Evolutionary conservation across 2,329 filamentous ascomycete species (phyloP), one percentile per base, ranked within the genome.

Genomic region (Aspergillus eucalypticola): DNA sequence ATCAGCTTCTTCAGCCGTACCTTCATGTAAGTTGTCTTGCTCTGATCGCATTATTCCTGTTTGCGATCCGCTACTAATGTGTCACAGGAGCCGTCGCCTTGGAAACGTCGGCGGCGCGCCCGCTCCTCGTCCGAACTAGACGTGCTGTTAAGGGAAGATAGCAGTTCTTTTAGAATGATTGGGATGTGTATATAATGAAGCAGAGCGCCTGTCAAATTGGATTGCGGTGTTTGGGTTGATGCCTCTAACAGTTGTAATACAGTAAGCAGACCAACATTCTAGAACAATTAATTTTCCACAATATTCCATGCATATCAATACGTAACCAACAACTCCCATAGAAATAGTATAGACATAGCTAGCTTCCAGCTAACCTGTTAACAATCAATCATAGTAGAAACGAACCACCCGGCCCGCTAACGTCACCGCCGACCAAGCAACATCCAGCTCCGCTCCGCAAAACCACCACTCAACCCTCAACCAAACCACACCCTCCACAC

Each of bases 1-100:
- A 83, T 89, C 73, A 85, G 82, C 56, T 84, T 88, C 73, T 69
- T 86, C 67, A 86, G 83, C 76, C 78, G 86, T 67, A 82, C 80
- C 11, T 77, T 88, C 71, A 88, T 88, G 86, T 86, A 76, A 81
- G 83, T 74, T 56, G 29, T 19, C 15, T 23, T 48, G 10, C 13
- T 21, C 15, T 10, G 3, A 35, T 35, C 8, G 27, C 27, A 29
- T 46, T n/a, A 19, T 29, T 8, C 15, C 11, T 35, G 5, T 35
- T 41, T 25, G 50, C 41, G 21, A 27, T 27, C 52, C 10, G 21
- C 42, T 54, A 44, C 63, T 68, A 35, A 69, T 54, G 35, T 17
- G 13, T 23, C 44, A 35, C 32, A 73, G 71, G 70, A 63, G 69
- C 62, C 71, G 71, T 60, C 70, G 71, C 17, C 53, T 71, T 52